These are phyloP conservation scores for Eimeria sp. DNA, from an alignment of 169 alveolate species.

Conservation along the genomic window DNA sequence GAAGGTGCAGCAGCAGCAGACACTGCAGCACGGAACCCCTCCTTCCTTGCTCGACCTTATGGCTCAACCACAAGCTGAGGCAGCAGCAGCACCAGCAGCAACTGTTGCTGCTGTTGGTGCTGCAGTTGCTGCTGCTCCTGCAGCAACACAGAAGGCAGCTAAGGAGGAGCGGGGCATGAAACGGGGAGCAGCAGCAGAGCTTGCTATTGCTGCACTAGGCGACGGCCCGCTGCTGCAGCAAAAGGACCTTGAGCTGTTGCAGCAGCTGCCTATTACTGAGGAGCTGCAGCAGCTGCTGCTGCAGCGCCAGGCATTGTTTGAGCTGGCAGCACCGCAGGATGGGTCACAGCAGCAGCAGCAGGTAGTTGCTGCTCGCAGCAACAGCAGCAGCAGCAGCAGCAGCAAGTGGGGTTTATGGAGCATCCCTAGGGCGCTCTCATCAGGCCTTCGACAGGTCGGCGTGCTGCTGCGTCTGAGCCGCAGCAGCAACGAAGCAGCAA, in stretches of 20 bases:
- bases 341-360: constrained; percentile 20
- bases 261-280: neutral
- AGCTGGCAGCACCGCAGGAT: neutral
- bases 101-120: too few species aligned
- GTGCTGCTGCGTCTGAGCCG: constrained; percentile 24
- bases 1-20: neutral
- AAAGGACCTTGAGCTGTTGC: constrained; percentile 6
- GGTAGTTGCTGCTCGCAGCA: neutral
- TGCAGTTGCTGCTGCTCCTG: neutral
- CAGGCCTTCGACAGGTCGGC: constrained; percentile 16
- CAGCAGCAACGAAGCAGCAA: constrained; percentile 4
- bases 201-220: neutral
- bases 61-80: neutral
- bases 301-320: constrained; percentile 23
- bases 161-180: neutral
- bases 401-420: constrained; percentile 12
- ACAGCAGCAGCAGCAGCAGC: constrained; percentile 32
- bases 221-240: constrained; percentile 39
- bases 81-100: constrained; percentile 19
- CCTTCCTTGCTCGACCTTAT: neutral
- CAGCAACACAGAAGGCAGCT: neutral
- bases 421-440: constrained; percentile 11
- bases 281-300: constrained; percentile 40
- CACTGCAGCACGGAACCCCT: neutral
- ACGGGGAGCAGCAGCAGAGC: neutral